Evolutionary conservation across 192 early-diverging fungal genomes (phyloP), one percentile per base, ranked within the genome.

Genomic region (Rhizophagus clarus): DNA sequence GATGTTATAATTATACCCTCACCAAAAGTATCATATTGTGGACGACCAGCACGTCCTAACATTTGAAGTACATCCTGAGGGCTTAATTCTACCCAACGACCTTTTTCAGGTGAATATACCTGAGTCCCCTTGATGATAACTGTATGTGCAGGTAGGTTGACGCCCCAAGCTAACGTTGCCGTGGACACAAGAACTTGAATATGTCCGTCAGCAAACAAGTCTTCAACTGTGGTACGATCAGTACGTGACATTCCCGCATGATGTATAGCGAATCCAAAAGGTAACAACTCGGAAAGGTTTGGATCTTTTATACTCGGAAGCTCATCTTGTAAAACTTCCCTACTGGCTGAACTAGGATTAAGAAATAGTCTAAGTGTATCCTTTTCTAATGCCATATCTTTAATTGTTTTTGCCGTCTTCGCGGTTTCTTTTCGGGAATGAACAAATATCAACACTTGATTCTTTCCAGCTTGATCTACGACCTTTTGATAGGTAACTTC

Each of bases 61-160:
- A 99, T 99, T 84, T 99, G 98, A 79, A 99, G 90, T 40, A 98
- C 94, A 89, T 99, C 98, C 80, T 98, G 96, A 66, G 97, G 95
- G 51, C 91, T 93, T 71, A 99, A 81, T 85, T 99, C 97, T n/a
- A 92, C 88, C 97, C 97, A 99, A 8, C 91, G 83, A 68, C 98
- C 98, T 84, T 96, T 94, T 84, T 98, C 97, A 15, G 98, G 96
- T 42, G 90, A 93, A 82, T 99, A 99, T 68, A 99, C 93, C 82
- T 99, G 97, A 14, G 98, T 99, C 22, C 98, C 98, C 86, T 98
- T 98, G 85, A 99, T 99, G 45, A 99, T 95, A 62, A 99, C 98
- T 7, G 96, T 94, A 79, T 99, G 97, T 12, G 98, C 98, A 14
- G 98, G 98, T 80, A 99, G 89, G 76, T 99, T 99, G 77, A 99